Base-by-base conservation (phyloP, 441 rosid species). In the Populus hybrid region DNA sequence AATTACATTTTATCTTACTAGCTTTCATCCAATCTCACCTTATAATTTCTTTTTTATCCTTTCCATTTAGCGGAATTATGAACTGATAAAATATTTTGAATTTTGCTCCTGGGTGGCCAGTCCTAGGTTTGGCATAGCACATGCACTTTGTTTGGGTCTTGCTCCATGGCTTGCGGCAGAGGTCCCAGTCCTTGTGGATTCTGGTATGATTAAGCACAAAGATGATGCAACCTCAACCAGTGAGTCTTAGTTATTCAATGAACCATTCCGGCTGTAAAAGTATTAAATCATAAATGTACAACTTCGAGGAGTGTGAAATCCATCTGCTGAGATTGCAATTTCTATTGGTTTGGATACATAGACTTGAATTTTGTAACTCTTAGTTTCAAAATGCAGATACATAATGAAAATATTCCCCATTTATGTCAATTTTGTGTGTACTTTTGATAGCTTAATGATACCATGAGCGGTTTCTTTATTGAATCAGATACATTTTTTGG, bases 131-230 rank as follows among this genome's bases (percentile, higher is more conserved):
- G 99, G 99, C 36, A 88, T 95, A 75, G 99, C 99, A 10, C 99
- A 95, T 88, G 98, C 97, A 4, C 97, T 95, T 76, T 95, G 99
- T 83, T 83, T 92, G 88, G 99, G 99, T 21, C 97, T 95, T 28
- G 99, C 99, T 73, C 99, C 99, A 70, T 93, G 98, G 98, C 95
- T 95, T 23, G 99, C 99, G 23, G 98, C 99, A 71, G 99, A 95
- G 88, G 84, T 93, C 81, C 99, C 99, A 21, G 80, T 93, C 77
- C 97, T 95, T 30, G 98, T 95, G 66, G 98, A 95, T 74, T 93
- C 98, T 5, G 98, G 99, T 77, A 91, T 90, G 94, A 91, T 93
- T 73, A 95, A 93, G 91, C 99, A 95, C 90, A 93, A 93, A 80
- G 99, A 93, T 81, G 98, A 93, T 59, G 87, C 92, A 3, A 71